Conservation (phyloP, 1,139 yeast species). For the Spathaspora sp. region DNA sequence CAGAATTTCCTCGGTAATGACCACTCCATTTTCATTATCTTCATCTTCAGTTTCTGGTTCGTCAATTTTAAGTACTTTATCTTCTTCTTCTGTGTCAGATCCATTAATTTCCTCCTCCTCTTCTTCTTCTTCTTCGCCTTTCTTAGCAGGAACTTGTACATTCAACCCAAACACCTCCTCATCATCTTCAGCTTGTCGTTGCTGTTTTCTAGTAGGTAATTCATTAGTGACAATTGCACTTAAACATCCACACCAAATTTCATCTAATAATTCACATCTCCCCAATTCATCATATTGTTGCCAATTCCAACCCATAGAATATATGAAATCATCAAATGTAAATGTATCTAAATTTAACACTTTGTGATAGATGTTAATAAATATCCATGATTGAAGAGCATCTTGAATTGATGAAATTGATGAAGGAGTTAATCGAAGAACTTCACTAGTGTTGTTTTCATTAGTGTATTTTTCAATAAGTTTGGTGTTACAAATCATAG, state of each 20-base stretch:
- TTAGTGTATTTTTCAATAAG: constrained; percentile 22
- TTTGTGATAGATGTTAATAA: constrained; percentile 67
- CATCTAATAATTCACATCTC: constrained; percentile 60
- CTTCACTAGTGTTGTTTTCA: constrained; percentile 8
- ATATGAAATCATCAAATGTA: constrained; percentile 76
- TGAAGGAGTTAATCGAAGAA: constrained; percentile 18
- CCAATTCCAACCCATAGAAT: constrained; percentile 57
- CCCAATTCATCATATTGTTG: constrained; percentile 44
- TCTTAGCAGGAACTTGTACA: constrained; percentile 41
- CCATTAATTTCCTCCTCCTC: constrained; percentile 16
- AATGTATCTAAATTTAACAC: constrained; percentile 67
- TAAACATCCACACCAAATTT: constrained; percentile 67
- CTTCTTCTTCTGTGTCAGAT: constrained; percentile 16
- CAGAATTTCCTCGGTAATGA: constrained; percentile 1
- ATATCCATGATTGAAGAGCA: constrained; percentile 71
- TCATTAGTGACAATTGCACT: constrained; percentile 45
- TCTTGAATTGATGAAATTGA: constrained; percentile 27
- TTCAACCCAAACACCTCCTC: constrained; percentile 37
- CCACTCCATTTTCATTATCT: constrained; percentile 8
- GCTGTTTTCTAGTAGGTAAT: constrained; percentile 25
- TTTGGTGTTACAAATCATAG: constrained; percentile 23
- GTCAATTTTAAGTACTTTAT: constrained; percentile 11
- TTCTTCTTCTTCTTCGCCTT: constrained; percentile 15
- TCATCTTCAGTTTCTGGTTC: constrained; percentile 25
- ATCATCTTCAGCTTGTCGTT: constrained; percentile 22